Evolutionary conservation across 176 grass and related monocot species (phyloP), one percentile per base, ranked within the genome.

Genomic region (Miscanthus lutarioriparius): DNA sequence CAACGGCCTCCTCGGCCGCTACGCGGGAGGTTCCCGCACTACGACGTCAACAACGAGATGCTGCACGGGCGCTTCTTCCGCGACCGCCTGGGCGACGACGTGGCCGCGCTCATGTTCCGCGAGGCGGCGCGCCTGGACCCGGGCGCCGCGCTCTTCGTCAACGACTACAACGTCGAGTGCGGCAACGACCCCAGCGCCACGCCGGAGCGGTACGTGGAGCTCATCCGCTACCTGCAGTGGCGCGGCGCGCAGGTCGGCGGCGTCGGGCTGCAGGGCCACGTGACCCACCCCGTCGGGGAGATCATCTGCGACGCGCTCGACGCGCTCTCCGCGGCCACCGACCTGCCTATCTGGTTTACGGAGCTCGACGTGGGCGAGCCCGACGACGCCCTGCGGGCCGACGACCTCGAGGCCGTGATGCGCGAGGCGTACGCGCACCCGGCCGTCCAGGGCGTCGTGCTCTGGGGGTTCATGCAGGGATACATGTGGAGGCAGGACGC

Each of bases 41-140:
- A 91, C 62, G 90, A 91, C 48, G 90, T 91, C n/a, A 88, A 91
- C 74, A 91, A 91, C 64, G 90, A 91, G 82, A 91, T 91, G 90
- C 86, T 91, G 15, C 90, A 91, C 65, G 86, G 90, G 0, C 80
- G 85, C 7, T 91, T 91, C 82, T 91, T 65, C 59, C 51, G 75
- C 47, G 90, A 85, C 73, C 41, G 72, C 28, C 84, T 90, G 2
- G 88, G 88, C 10, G 63, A n/a, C n/a, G 88, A 11, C 66, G 71
- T 67, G 12, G 39, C 44, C 13, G 22, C 74, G 0, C 5, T 33
- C 32, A 90, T 90, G 88, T 90, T 90, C 79, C 77, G 76, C 7
- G 45, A 70, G n/a, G 77, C 84, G 0, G 39, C 26, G 32, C 65
- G 56, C 28, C 53, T 86, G 2, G 88, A 90, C 20, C 38, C 78